These are phyloP conservation scores for Candida mattraensis DNA, from an alignment of 805 yeast species.

Conservation along the genomic window DNA sequence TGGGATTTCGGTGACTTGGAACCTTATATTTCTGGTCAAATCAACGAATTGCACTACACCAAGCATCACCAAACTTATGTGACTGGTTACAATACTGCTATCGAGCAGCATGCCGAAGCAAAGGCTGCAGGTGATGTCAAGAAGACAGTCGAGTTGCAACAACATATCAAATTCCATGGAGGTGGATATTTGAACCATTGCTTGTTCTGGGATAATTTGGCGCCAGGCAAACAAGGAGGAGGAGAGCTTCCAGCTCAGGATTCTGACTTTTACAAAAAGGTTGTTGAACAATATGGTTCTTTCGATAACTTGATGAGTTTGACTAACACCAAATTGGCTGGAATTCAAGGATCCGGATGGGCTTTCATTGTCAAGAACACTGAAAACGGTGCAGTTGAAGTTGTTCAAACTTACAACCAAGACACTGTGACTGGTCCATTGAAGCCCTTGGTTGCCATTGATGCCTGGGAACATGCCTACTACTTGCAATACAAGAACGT, in stretches of 20 bases:
- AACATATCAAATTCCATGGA: conserved; percentile 83
- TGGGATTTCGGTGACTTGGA: conserved; percentile 85
- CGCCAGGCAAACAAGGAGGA: conserved; percentile 75
- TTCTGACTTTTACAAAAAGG: conserved; percentile 58
- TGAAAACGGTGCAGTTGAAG: conserved; percentile 71
- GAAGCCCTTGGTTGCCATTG: conserved; percentile 82
- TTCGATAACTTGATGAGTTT: conserved; percentile 63
- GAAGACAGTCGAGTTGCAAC: conserved; percentile 63
- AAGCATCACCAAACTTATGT: conserved; percentile 94
- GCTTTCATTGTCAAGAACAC: conserved; percentile 84
- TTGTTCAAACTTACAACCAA: conserved; percentile 81
- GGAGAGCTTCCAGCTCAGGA: conserved; percentile 62
- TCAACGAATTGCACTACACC: conserved; percentile 82
- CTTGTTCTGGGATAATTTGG: conserved; percentile 84
- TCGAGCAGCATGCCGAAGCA: conserved; percentile 73
- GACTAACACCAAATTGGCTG: conserved; percentile 74
- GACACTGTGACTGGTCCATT: conserved; percentile 75
- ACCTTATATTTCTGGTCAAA: conserved; percentile 82
- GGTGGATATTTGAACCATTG: conserved; percentile 90
- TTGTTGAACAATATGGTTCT: conserved; percentile 66
- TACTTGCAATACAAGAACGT: conserved; percentile 91
- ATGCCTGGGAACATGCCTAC: conserved; percentile 97
- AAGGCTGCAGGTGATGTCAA: conserved; percentile 54
- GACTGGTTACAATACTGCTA: conserved; percentile 75
- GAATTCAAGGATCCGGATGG: conserved; percentile 96